Evolutionary conservation across 306 rosid species (phyloP).

Genomic region (Lathyrus sativus): DNA sequence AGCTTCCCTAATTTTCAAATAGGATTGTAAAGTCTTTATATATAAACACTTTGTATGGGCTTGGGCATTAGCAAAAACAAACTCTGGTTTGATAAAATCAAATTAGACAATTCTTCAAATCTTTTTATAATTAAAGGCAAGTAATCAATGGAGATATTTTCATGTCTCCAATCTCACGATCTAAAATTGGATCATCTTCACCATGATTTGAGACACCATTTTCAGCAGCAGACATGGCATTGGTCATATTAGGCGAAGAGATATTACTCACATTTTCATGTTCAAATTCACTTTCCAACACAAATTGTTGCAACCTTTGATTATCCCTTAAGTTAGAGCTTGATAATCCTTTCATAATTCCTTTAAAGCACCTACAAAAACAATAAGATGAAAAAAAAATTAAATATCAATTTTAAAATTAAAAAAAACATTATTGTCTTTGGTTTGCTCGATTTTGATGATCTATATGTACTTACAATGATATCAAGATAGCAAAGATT

Average conservation of each 20-base stretch:
- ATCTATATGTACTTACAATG: conserved; percentile 13
- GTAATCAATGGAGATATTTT: background rate
- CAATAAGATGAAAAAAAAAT: background rate
- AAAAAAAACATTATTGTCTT: background rate
- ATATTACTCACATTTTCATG: background rate
- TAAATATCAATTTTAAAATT: background rate
- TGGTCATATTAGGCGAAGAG: background rate
- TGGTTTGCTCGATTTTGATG: background rate
- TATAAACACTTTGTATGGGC: no score
- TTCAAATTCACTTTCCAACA: no score
- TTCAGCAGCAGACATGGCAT: background rate
- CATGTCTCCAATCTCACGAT: background rate
- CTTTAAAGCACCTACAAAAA: conserved; percentile 19
- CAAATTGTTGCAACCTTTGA: background rate
- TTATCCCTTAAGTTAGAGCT: background rate
- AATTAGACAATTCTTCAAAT: no score
- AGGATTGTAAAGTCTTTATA: no score
- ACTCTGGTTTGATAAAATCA: no score
- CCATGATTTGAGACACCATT: background rate
- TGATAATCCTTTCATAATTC: conserved; percentile 11
- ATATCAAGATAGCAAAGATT: background rate
- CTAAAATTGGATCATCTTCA: background rate
- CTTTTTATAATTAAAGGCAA: no score
- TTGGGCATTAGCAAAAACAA: no score
- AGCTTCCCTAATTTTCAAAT: no score